Conservation (phyloP, 345 rosid species). For the Populus nigra region DNA sequence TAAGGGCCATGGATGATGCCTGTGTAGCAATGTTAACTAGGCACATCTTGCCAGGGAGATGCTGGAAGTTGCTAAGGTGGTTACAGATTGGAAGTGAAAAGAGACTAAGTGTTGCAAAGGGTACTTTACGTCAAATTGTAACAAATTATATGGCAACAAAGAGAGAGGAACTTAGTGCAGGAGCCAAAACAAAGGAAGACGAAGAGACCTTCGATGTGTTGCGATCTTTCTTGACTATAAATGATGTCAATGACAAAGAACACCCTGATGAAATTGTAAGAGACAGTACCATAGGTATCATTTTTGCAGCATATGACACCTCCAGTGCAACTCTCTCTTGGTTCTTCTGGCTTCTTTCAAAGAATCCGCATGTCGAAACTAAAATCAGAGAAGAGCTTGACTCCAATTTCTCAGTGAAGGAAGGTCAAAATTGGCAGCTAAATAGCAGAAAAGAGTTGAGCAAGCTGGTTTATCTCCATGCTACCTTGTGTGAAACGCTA, state of each 20-base stretch:
- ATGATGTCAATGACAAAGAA: background rate
- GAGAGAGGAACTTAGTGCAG: background rate
- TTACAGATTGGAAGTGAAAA: constrained; percentile 15
- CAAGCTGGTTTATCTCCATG: constrained; percentile 40
- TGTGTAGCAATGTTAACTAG: constrained; percentile 10
- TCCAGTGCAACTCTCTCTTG: constrained; percentile 34
- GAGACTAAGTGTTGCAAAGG: background rate
- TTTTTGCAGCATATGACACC: constrained; percentile 32
- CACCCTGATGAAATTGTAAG: constrained; percentile 1
- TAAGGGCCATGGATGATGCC: constrained; percentile 16
- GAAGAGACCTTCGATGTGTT: constrained; percentile 1
- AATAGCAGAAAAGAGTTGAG: constrained; percentile 2
- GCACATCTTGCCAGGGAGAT: constrained; percentile 12
- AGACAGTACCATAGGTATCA: constrained; percentile 26
- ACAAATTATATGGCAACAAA: background rate
- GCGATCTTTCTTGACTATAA: constrained; percentile 5
- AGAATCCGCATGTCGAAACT: constrained; percentile 14
- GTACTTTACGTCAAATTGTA: background rate
- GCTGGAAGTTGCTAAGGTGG: constrained; percentile 21
- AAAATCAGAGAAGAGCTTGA: constrained; percentile 32
- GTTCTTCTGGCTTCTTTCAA: constrained; percentile 40
- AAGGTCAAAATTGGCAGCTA: background rate
- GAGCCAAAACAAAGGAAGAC: background rate
- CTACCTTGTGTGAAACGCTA: constrained; percentile 24
- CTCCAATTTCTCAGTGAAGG: background rate